Base-by-base conservation (phyloP, 345 rosid species). In the Eucalyptus erythrocorys region DNA sequence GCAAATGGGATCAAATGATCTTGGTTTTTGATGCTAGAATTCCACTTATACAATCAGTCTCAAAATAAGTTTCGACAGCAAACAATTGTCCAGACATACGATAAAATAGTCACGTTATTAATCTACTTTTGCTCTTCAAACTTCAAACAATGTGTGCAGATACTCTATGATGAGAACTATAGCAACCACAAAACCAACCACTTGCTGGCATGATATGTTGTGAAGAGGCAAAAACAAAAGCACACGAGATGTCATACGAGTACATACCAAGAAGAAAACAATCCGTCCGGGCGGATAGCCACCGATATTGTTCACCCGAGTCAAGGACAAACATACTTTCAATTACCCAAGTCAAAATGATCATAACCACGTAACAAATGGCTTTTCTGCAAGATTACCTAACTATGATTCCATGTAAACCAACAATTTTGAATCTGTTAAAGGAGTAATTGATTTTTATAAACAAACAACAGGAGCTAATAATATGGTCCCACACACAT, bases 201-300 rank as follows among this genome's bases (percentile, higher is more conserved):
- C 13, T 76, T 37, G 47, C 26, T 21, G 27, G 82, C 82, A 71
- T 76, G 45, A 76, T 37, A 76, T 6, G 82, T 76, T 37, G 15
- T 76, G 82, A 40, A 21, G 27, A 76, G 47, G 45, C 27, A 76
- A 27, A 42, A 66, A 50, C 53, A 37, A 50, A 51, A n/a, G 47
- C 43, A 27, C 40, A 17, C 32, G n/a, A 16, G 34, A 80, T 40
- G 21, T 47, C 53, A 47, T 61, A 42, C 64, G 3, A 86, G 34
- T 88, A 92, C 94, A 21, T 95, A 98, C 99, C 99, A 98, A 93
- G 98, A 98, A 98, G 91, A 98, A 98, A 86, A 98, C 99, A 50
- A 98, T 97, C 88, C 99, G 90, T 91, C 99, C 99, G 85, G 99
- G 99, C 91, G 97, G 99, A 93, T 98, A 98, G 90, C 99, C 99